Base-by-base conservation (phyloP, 2,329 filamentous ascomycete species). In the Fusarium lyarnte region DNA sequence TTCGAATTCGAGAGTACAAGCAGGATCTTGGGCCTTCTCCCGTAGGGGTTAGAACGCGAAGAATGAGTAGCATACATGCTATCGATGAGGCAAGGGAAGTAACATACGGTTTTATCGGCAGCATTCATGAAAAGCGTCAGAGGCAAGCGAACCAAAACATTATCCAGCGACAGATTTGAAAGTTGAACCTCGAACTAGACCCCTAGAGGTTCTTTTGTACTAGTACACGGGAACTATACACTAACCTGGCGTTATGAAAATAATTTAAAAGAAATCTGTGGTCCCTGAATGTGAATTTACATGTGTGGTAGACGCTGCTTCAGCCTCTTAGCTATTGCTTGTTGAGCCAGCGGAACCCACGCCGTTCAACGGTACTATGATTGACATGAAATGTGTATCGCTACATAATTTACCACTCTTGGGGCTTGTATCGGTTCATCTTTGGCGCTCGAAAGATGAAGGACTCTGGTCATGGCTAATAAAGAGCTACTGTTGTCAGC, bases 121-220 rank as follows among this genome's bases (percentile, higher is more conserved):
- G 43, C 16, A 42, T 47, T 35, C 14, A 45, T 23, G 39, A 25
- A 58, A 27, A 52, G 57, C 29, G 51, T 42, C 39, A 23, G 43
- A 31, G 49, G 25, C 53, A 43, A 41, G 41, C 54, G 52, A 51
- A 47, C n/a, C 39, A 52, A 42, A 45, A 13, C 46, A 46, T 52
- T 23, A 43, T 43, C 35, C 52, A 35, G 54, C 51, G 41, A 25
- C 54, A 39, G 19, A 21, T 63, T 58, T 59, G 70, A 58, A 73
- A 66, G 42, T 70, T 66, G 57, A 58, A 60, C 61, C 43, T 54
- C 25, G 27, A 39, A 29, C 38, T 58, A 33, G 42, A 27, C 36
- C 35, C 9, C 16, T 31, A 25, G 27, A 41, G 41, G 5, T n/a
- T 42, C 23, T 6, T 7, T 27, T 25, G 27, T 27, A 66, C 47